Evolutionary conservation across 2,329 filamentous ascomycete genomes (phyloP).

Genomic region (Byssochlamys sp.): DNA sequence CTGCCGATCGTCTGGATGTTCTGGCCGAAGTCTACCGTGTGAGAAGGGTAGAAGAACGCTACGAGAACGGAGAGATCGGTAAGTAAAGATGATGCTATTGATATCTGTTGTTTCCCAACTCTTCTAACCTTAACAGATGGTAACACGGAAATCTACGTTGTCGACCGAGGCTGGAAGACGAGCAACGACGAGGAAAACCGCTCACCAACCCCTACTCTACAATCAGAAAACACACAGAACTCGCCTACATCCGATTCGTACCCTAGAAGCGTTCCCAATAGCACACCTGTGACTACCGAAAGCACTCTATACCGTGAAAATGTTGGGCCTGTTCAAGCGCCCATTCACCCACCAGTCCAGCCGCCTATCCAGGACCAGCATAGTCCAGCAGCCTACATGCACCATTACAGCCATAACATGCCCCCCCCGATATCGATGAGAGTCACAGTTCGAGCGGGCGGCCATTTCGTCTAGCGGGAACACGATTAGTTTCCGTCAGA

Average conservation of each 20-base stretch:
- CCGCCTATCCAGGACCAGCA: neutral
- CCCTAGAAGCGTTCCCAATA: neutral
- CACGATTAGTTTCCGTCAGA: neutral
- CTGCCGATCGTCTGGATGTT: slow-evolving; percentile 18
- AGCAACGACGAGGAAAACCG: neutral
- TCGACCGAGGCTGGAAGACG: neutral
- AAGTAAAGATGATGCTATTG: slow-evolving; percentile 1
- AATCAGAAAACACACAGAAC: neutral
- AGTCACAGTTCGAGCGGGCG: neutral
- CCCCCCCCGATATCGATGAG: neutral
- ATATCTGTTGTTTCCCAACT: neutral
- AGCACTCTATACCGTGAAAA: neutral
- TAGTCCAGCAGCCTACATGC: neutral
- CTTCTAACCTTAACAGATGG: neutral
- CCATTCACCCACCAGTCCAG: neutral
- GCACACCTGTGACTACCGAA: neutral
- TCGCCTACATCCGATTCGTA: neutral
- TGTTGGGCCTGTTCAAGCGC: neutral
- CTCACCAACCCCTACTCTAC: neutral
- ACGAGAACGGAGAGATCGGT: slow-evolving; percentile 21
- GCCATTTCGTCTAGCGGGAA: neutral
- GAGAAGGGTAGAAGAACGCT: slow-evolving; percentile 23
- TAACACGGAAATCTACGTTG: neutral
- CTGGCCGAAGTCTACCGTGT: slow-evolving; percentile 28
- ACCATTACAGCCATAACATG: neutral